phyloP scores from a whole-genome alignment of 805 yeast species.

The Isabelozyma heimii region DNA sequence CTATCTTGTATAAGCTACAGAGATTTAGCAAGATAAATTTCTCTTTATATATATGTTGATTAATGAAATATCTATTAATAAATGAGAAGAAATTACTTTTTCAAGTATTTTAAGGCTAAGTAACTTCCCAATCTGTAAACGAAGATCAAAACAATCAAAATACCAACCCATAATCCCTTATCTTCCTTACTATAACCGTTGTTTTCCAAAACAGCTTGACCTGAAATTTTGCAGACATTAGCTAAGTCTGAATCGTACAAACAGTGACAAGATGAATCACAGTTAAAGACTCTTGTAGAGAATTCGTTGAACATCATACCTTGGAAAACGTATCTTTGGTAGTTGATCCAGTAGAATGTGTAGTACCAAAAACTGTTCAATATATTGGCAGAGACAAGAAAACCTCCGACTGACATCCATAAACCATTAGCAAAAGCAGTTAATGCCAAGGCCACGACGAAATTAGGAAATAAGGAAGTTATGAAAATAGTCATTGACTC shows the following conservation, averaged over 20 bases:
- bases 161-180: conserved; percentile 34
- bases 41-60: too few relatives aligned
- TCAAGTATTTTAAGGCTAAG: conserved; percentile 11
- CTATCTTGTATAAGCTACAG: conserved; percentile 5
- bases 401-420: conserved; percentile 46
- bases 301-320: conserved; percentile 45
- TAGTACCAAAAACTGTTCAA: conserved; percentile 39
- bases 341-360: conserved; percentile 39
- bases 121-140: conserved; percentile 26
- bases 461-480: conserved; percentile 30
- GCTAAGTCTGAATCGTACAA: conserved; percentile 26
- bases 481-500: conserved; percentile 38
- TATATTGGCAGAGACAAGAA: conserved; percentile 29
- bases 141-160: conserved; percentile 27
- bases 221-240: conserved; percentile 27
- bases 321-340: conserved; percentile 41
- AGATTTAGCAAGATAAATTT: background rate
- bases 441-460: conserved; percentile 37
- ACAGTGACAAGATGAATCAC: conserved; percentile 33
- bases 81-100: background rate
- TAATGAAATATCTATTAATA: too few relatives aligned
- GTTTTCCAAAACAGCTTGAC: conserved; percentile 27
- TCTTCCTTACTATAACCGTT: conserved; percentile 26
- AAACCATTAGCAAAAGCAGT: conserved; percentile 41
- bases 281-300: conserved; percentile 19